These are phyloP conservation scores for Neurospora sp. DNA, from an alignment of 495 filamentous ascomycete species.

Conservation along the genomic window DNA sequence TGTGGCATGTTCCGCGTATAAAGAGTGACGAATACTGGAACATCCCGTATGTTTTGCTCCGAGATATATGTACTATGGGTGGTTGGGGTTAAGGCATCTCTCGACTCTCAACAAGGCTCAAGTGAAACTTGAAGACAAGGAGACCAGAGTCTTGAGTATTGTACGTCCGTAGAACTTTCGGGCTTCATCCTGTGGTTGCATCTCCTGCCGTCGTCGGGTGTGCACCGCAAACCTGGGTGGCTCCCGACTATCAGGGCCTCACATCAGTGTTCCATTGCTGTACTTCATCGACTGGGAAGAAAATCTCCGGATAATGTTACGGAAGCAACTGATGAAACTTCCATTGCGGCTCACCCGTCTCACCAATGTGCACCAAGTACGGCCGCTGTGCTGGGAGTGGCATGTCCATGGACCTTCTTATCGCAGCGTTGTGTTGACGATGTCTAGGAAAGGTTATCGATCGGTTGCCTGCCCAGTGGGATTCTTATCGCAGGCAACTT, in stretches of 20 bases:
- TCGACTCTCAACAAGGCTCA: background rate
- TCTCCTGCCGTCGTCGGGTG: background rate
- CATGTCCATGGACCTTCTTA: background rate
- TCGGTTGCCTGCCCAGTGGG: background rate
- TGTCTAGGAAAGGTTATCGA: too few species aligned
- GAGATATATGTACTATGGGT: background rate
- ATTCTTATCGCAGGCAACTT: background rate
- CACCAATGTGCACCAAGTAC: background rate
- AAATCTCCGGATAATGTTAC: background rate
- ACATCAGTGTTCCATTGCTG: background rate
- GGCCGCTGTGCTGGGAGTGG: background rate
- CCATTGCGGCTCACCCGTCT: background rate
- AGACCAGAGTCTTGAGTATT: too few species aligned
- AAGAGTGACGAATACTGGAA: background rate
- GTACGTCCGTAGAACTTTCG: background rate
- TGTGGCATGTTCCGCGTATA: background rate
- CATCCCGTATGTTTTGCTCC: background rate
- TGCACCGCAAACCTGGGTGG: background rate
- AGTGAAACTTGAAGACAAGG: background rate
- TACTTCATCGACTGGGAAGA: background rate
- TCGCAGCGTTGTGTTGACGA: background rate
- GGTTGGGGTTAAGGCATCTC: background rate
- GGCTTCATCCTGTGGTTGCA: background rate
- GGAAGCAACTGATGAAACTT: background rate
- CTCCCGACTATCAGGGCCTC: background rate